Percentiles rank a stretch among this genome's conserved stretches.
Conservation (phyloP, 2,329 filamentous ascomycete species). For the Alternaria hordeiaustralica region DNA sequence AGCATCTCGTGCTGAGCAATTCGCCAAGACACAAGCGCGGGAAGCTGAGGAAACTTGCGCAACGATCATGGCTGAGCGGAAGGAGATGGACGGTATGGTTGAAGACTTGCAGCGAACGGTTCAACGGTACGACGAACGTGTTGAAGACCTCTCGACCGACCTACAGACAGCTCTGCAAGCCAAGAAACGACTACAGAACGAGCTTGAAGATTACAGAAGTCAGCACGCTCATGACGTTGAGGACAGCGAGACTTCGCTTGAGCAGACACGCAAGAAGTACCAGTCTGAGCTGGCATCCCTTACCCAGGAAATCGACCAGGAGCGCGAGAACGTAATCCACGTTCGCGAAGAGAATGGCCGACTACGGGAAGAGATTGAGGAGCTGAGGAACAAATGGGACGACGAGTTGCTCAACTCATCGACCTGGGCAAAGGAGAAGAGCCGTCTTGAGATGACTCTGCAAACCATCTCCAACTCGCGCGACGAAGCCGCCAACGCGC, state of each 20-base stretch:
- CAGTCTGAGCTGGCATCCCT: constrained; percentile 89
- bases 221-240: constrained; percentile 96
- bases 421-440: constrained; percentile 98
- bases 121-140: constrained; percentile 85
- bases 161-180: constrained; percentile 83
- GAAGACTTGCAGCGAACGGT: constrained; percentile 91
- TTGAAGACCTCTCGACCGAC: constrained; percentile 91
- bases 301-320: constrained; percentile 90
- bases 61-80: constrained; percentile 87
- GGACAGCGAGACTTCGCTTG: constrained; percentile 93
- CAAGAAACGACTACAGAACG: constrained; percentile 93
- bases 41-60: constrained; percentile 93
- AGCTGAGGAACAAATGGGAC: constrained; percentile 95
- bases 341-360: constrained; percentile 83
- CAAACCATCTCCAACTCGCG: constrained; percentile 89
- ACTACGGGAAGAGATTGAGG: constrained; percentile 93
- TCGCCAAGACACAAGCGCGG: constrained; percentile 85
- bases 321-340: constrained; percentile 88
- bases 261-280: constrained; percentile 97
- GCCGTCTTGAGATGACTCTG: constrained; percentile 85
- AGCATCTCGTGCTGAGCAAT: constrained; percentile 88
- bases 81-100: constrained; percentile 84
- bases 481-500: constrained; percentile 89
- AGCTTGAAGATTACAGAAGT: constrained; percentile 95
- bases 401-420: constrained; percentile 97